Evolutionary conservation across 371 early-diverging fungal species (phyloP).

Genomic region (Actinomortierella wolfii): DNA sequence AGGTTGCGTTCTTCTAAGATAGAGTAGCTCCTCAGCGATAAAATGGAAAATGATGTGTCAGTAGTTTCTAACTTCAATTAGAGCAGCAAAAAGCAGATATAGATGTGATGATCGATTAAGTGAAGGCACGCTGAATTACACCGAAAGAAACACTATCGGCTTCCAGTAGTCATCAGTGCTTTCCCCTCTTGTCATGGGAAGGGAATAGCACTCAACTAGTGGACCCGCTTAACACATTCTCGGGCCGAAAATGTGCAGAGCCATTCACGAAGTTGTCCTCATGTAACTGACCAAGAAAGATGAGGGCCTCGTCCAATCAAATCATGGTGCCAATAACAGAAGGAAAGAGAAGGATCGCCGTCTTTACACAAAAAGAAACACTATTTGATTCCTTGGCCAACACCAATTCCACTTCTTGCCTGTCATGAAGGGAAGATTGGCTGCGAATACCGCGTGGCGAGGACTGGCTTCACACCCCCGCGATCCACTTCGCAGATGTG

Average conservation of each 20-base stretch:
- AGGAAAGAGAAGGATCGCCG: slow-evolving; percentile 12
- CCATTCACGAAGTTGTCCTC: slow-evolving; percentile 19
- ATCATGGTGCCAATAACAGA: no score
- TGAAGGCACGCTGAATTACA: slow-evolving; percentile 16
- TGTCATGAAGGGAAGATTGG: slow-evolving; percentile 6
- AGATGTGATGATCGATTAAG: slow-evolving; percentile 15
- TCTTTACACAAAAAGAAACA: slow-evolving; percentile 18
- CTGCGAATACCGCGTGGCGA: slow-evolving; percentile 9
- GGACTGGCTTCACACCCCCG: slow-evolving; percentile 12
- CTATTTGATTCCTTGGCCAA: slow-evolving; percentile 17
- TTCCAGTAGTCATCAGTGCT: slow-evolving; percentile 1
- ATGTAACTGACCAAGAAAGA: no score
- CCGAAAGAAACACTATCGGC: slow-evolving; percentile 19
- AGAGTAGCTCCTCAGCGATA: not conserved
- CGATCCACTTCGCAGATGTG: slow-evolving; percentile 18
- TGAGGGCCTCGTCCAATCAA: no score
- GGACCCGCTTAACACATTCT: slow-evolving; percentile 13
- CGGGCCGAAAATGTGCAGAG: slow-evolving; percentile 7
- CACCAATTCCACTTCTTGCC: slow-evolving; percentile 6
- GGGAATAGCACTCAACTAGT: slow-evolving; percentile 6
- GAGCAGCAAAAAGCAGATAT: slow-evolving; percentile 3
- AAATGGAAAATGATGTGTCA: not conserved
- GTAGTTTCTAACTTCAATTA: not conserved
- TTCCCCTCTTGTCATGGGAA: slow-evolving; percentile 12
- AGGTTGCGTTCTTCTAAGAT: not conserved